Base-by-base conservation (phyloP, 345 rosid species). In the Barbarea vulgaris region DNA sequence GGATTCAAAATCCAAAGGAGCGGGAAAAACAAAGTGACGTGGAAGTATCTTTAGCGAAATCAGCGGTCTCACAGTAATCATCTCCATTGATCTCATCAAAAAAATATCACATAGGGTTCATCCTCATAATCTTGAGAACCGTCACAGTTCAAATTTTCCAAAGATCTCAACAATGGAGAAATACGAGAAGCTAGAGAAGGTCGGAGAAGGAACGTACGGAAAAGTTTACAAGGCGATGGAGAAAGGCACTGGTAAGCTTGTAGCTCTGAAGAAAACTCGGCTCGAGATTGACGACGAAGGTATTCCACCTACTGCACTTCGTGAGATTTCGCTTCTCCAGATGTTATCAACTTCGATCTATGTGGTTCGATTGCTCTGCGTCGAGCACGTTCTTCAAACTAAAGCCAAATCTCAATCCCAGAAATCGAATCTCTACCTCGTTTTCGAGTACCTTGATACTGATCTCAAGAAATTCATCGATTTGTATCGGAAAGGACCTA, bases 261-360 rank as follows among this genome's bases (percentile, higher is more conserved):
- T 93, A 7, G 97, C 98, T 9, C 90, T 93, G 12, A 93, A 93
- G 80, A 91, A 93, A 75, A 89, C 98, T 0, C 75, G 98, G 6
- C 91, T 93, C 17, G 97, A 93, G 79, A 93, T 91, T 89, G 98
- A 91, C 84, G 98, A 93, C 66, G 98, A 93, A 78, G 98, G 98
- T 59, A 81, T 93, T 1, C 98, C 98, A 28, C 98, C 98, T 0
- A 93, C 98, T 22, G 97, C 98, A 1, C 97, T 91, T 77, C 89
- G 98, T 0, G 97, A 94, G 77, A 93, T 91, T 30, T 94, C 97
- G 22, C 88, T 94, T 54, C 98, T 94, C 39, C 98, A 91, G 71
- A 79, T 94, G 93, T 85, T 94, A 19, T 94, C 98, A 2, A 89
- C 89, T 31, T 94, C 96, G 22, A 85, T 94, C 76, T 91, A 91